phyloP scores from a whole-genome alignment of 495 filamentous ascomycete genomes.

The Terfezia claveryi region DNA sequence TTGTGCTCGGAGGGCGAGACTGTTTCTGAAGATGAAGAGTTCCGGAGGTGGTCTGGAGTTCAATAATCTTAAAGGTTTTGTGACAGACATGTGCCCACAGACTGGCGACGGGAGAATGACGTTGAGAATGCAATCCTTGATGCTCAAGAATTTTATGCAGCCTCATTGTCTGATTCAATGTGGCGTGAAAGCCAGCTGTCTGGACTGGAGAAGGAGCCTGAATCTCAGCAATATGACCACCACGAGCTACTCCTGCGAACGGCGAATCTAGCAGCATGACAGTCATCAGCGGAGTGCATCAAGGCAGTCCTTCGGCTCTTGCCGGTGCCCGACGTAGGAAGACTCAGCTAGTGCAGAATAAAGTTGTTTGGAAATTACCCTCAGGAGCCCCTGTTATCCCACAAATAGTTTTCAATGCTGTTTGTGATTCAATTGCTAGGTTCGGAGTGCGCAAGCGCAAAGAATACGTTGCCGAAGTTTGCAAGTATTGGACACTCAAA shows the following conservation, averaged over 20 bases:
- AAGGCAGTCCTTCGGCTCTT: background rate
- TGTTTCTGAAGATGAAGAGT: slow-evolving; percentile 88
- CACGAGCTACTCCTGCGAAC: background rate
- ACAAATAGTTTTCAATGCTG: slow-evolving; percentile 54
- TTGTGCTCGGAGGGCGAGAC: slow-evolving; percentile 66
- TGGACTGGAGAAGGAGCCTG: background rate
- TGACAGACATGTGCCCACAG: slow-evolving; percentile 80
- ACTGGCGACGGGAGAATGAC: slow-evolving; percentile 72
- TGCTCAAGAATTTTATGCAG: slow-evolving; percentile 19
- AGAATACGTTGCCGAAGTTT: slow-evolving; percentile 77
- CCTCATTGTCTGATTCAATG: background rate
- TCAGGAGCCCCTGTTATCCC: slow-evolving; percentile 92
- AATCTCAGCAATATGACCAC: background rate
- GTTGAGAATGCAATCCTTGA: slow-evolving; percentile 30
- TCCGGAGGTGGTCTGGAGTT: slow-evolving; percentile 64
- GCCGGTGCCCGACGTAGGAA: background rate
- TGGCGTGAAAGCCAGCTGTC: background rate
- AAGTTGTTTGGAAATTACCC: slow-evolving; percentile 74
- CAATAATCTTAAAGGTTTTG: slow-evolving; percentile 80
- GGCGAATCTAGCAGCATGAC: background rate
- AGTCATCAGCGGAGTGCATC: background rate
- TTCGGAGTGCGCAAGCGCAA: slow-evolving; percentile 70
- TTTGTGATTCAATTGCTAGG: slow-evolving; percentile 54
- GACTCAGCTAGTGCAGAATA: slow-evolving; percentile 29
- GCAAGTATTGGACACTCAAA: slow-evolving; percentile 95